These are phyloP conservation scores for Entelexis paramagnoliae DNA, from an alignment of 1,139 yeast species.

Conservation along the genomic window DNA sequence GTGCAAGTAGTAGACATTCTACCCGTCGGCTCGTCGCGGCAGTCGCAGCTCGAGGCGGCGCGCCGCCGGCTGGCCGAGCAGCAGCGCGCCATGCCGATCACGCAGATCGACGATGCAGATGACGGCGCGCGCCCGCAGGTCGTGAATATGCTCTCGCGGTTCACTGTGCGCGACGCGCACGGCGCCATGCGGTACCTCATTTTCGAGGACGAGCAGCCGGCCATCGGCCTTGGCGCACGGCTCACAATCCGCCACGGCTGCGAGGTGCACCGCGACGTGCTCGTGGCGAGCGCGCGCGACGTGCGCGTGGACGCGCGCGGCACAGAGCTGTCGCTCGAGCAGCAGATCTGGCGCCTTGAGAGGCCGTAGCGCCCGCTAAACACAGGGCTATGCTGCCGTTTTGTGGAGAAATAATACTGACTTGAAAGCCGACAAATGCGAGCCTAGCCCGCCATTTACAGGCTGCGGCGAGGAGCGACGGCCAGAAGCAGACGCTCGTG, in stretches of 20 bases:
- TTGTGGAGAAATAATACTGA: no score
- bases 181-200: conserved; percentile 14
- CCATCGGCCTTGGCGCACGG: background rate
- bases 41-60: conserved; percentile 6
- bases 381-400: no score
- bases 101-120: conserved; percentile 4
- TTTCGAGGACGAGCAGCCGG: background rate
- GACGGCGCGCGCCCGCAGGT: no score
- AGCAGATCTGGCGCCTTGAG: conserved; percentile 5
- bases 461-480: no score
- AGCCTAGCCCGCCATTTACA: no score
- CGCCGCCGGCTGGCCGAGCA: background rate
- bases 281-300: background rate
- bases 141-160: no score
- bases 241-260: background rate
- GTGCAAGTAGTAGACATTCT: conserved; percentile 11
- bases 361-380: background rate
- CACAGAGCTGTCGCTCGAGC: background rate
- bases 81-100: conserved; percentile 1
- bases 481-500: no score
- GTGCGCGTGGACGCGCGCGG: background rate
- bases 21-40: conserved; percentile 15
- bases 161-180: conserved; percentile 13
- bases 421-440: no score
- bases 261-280: conserved; percentile 16